Base-by-base conservation (phyloP, 2,329 filamentous ascomycete species). In the Monosporascus sp. region DNA sequence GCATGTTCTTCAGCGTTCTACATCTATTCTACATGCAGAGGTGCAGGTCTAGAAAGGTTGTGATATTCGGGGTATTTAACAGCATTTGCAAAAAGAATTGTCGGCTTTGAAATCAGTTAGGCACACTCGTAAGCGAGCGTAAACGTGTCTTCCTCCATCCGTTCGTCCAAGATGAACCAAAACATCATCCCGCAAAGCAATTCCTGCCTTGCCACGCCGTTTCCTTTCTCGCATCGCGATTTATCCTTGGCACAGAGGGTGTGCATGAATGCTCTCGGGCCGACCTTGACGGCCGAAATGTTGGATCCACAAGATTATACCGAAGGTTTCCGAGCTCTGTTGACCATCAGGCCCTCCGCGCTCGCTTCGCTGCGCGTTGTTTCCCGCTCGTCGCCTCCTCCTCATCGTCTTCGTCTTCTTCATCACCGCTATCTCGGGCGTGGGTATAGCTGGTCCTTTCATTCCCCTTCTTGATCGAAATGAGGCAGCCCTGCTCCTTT, bases 401-500 rank as follows among this genome's bases (percentile, higher is more conserved):
- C 38, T 61, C 70, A 9, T 73, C 72, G 3, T 72, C 72, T 2
- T 75, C 73, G 3, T 74, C 75, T 19, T 76, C 76, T 3, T 74
- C 74, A 16, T 73, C 74, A 40, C 72, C 74, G n/a, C 76, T 74
- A 11, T 74, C 72, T 16, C 68, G 70, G 50, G 58, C 63, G 49
- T 70, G 71, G 37, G 43, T 40, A 19, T 54, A 37, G 31, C 60
- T 69, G 17, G 73, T 74, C 69, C 82, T 85, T 55, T 91, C 87
- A 60, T 89, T 91, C 16, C 89, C 89, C 67, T 93, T 94, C 73
- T 93, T 93, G 57, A 93, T 89, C 37, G 89, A 89, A 56, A 94
- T 91, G 49, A 91, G 84, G 63, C 89, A 89, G 4, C 89, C 89
- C 70, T 93, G 89, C 63, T 88, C 78, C 68, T 90, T 89, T 53